Base-by-base conservation (phyloP, 2,329 filamentous ascomycete species). In the Cercospora sojina region DNA sequence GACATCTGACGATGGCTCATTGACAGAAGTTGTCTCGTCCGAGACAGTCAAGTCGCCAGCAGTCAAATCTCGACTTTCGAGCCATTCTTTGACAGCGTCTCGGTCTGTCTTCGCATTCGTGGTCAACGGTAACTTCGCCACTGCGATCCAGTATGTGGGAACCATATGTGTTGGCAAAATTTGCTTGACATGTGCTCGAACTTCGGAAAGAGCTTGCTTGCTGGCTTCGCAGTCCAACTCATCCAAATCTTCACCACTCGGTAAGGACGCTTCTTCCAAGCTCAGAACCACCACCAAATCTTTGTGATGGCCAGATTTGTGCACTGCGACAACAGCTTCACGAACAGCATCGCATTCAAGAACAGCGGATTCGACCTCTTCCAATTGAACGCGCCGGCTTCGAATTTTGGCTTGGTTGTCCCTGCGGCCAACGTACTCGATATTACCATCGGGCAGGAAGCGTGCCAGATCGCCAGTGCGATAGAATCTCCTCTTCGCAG, bases 381-480 rank as follows among this genome's bases (percentile, higher is more conserved):
- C 47, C 18, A 62, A 4, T 5, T 62, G 59, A 18, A 62, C 18
- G 7, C 60, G 60, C 47, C 56, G 35, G 47, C 60, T 47, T n/a
- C 60, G 27, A 13, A 62, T 55, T 23, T 49, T 56, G 60, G 41
- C 60, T 18, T 56, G 47, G 7, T 55, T 20, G 1, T 62, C 47
- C 7, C 25, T 55, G 2, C 60, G 47, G 10, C 60, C 60, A 12
- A 35, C 0, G n/a, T 38, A 56, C 5, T 38, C 47, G 8, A 62
- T 49, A 13, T 41, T 49, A 6, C 35, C 47, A 41, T 64, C 65
- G 3, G 61, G 35, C 13, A 49, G 55, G 10, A 56, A 58, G 41
- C 61, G 56, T 25, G 56, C 65, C 23, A 55, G 56, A 53, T 67
- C 65, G 16, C 65, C 65, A 8, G 65, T 67, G 6, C 65, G 53